Base-by-base conservation (phyloP, 2,329 filamentous ascomycete genomes). In the Scopulariopsis brevicaulis region DNA sequence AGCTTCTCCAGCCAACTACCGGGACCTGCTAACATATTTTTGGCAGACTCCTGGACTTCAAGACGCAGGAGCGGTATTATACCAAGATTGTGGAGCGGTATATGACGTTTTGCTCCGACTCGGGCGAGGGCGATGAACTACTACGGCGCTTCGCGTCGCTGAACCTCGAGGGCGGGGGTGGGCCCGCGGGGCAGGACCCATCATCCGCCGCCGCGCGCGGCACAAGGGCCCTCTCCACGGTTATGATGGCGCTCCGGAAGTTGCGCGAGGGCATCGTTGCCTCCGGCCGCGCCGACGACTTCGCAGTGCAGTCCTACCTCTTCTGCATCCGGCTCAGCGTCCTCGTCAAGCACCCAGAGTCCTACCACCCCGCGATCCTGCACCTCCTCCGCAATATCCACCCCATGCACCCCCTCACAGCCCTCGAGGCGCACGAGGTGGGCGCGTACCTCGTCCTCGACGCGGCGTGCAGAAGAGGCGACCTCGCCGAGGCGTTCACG, bases 311-410 rank as follows among this genome's bases (percentile, higher is more conserved):
- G 64, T 89, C 86, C 18, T 96, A 97, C 72, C 84, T 96, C 61
- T 97, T 97, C 76, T 90, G 89, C 65, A 89, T 96, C 65, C 87
- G 92, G 58, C 79, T 92, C 28, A 85, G 89, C 25, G 86, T 99
- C 61, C 81, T 96, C 37, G 84, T 87, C 59, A 84, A 85, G 62
- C 86, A 95, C 64, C 88, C 87, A 64, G 90, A 96, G 64, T 91
- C 91, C 1, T 99, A 97, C 70, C 87, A 93, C 62, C 90, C 93
- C 0, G 90, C 93, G 1, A 82, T 97, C 24, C 80, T 88, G 46
- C 84, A 96, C 65, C 80, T 96, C 2, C 77, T 99, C 14, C 80
- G 84, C 52, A 73, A 74, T 8, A 84, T 97, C 61, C 88, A 95
- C 64, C 76, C 79, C 0, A 70, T 77, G 2, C 81, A 85, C 55